These are phyloP conservation scores for Syncephalastrum sp. DNA, from an alignment of 371 early-diverging fungal genomes.

Conservation along the genomic window DNA sequence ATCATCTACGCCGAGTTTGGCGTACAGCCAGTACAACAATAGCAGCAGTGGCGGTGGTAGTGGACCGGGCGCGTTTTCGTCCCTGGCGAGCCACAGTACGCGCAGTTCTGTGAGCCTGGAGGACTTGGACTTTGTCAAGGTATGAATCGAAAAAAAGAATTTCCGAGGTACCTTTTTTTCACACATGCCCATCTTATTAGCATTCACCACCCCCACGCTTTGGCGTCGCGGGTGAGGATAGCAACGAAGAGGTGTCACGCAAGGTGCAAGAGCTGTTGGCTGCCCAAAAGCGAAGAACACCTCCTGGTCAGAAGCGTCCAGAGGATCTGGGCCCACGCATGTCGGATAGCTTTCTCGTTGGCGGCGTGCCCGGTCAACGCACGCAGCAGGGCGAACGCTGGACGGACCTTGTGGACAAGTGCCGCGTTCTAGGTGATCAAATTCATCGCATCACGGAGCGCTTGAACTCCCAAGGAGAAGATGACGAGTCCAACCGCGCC, in stretches of 20 bases:
- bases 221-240: conserved; percentile 4
- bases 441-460: conserved; percentile 9
- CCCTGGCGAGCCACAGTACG: conserved; percentile 25
- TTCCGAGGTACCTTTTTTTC: background rate
- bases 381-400: conserved; percentile 3
- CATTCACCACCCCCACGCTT: conserved; percentile 10
- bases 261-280: conserved; percentile 10
- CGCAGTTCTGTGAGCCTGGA: conserved; percentile 31
- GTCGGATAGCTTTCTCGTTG: background rate
- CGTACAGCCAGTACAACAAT: conserved; percentile 14
- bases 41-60: background rate
- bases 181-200: background rate
- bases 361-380: background rate
- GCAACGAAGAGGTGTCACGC: conserved; percentile 7
- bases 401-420: conserved; percentile 16
- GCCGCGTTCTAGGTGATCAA: conserved; percentile 11
- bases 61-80: conserved; percentile 13
- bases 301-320: conserved; percentile 2
- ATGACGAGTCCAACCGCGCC: background rate
- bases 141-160: conserved; percentile 6
- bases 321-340: conserved; percentile 1
- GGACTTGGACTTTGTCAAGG: conserved; percentile 24
- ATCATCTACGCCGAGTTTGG: conserved; percentile 20
- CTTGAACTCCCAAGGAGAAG: background rate
- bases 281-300: background rate